phyloP scores from a whole-genome alignment of 192 early-diverging fungal genomes.

The Kickxella alabastrina region DNA sequence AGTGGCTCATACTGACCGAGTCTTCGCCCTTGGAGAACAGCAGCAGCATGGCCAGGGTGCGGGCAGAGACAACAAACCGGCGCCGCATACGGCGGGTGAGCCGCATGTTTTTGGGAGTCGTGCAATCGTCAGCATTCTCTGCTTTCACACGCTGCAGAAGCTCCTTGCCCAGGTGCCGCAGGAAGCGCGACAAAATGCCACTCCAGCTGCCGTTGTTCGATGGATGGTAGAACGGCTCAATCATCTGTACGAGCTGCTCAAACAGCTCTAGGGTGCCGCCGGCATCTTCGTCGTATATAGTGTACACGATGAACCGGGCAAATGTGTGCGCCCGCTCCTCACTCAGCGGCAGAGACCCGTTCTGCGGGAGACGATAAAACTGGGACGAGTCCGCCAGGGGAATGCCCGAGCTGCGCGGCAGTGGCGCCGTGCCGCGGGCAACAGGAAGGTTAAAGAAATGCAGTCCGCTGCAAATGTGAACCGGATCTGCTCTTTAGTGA shows the following conservation, averaged over 20 bases:
- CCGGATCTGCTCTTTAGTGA: conserved; percentile 41
- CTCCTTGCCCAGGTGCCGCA: conserved; percentile 61
- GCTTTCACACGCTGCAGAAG: conserved; percentile 59
- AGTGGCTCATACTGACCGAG: conserved; percentile 38
- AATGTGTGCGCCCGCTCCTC: conserved; percentile 54
- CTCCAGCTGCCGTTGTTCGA: conserved; percentile 91
- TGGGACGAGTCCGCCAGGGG: conserved; percentile 24
- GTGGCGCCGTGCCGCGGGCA: conserved; percentile 9
- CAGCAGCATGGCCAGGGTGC: conserved; percentile 44
- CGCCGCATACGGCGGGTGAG: conserved; percentile 35
- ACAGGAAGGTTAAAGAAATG: conserved; percentile 46
- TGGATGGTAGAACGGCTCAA: conserved; percentile 87
- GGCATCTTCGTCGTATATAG: conserved; percentile 56
- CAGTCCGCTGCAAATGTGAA: conserved; percentile 48
- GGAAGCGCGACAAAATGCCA: conserved; percentile 63
- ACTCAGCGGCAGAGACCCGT: conserved; percentile 29
- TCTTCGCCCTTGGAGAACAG: conserved; percentile 48
- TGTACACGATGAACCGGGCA: conserved; percentile 76
- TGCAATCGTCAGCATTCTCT: conserved; percentile 23
- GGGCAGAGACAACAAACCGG: conserved; percentile 34
- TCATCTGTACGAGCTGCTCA: conserved; percentile 72
- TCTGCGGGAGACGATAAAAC: conserved; percentile 32
- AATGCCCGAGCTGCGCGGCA: conserved; percentile 19
- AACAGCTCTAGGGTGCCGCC: conserved; percentile 60
- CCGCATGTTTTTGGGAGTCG: conserved; percentile 15